Evolutionary conservation across 805 yeast species (phyloP).

Genomic region (Ascoidea tarda): DNA sequence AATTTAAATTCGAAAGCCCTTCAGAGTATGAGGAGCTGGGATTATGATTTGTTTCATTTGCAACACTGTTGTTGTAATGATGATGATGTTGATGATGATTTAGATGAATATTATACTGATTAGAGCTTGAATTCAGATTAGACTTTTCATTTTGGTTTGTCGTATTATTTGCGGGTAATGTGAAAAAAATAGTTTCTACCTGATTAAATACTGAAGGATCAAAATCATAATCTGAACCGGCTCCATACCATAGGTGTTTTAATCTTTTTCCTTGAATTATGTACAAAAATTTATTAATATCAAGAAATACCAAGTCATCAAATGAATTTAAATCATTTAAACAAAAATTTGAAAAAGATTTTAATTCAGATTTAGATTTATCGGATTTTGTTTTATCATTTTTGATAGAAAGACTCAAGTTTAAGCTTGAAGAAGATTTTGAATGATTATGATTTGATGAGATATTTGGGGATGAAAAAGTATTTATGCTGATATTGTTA

Average conservation of each 20-base stretch:
- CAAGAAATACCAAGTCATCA: slow-evolving; percentile 8
- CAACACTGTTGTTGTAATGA: not conserved
- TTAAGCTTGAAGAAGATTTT: no score
- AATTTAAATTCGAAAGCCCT: not conserved
- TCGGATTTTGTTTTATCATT: slow-evolving; percentile 17
- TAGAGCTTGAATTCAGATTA: not conserved
- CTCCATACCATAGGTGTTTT: not conserved
- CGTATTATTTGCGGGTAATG: not conserved
- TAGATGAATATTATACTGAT: not conserved
- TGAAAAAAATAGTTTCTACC: no score
- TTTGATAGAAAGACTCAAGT: no score
- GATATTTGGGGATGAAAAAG: not conserved
- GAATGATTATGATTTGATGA: no score
- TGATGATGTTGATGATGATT: not conserved
- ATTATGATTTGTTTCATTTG: not conserved
- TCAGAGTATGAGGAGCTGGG: not conserved
- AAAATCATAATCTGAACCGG: not conserved
- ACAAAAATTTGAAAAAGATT: not conserved
- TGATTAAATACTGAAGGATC: not conserved
- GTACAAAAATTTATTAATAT: slow-evolving; percentile 6
- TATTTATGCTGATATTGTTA: not conserved
- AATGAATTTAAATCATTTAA: not conserved
- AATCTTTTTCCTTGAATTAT: slow-evolving; percentile 17
- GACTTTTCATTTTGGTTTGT: slow-evolving; percentile 10
- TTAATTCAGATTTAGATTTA: slow-evolving; percentile 24